Evolutionary conservation across 768 basidiomycete species (phyloP).

Genomic region (Mycena crocata): DNA sequence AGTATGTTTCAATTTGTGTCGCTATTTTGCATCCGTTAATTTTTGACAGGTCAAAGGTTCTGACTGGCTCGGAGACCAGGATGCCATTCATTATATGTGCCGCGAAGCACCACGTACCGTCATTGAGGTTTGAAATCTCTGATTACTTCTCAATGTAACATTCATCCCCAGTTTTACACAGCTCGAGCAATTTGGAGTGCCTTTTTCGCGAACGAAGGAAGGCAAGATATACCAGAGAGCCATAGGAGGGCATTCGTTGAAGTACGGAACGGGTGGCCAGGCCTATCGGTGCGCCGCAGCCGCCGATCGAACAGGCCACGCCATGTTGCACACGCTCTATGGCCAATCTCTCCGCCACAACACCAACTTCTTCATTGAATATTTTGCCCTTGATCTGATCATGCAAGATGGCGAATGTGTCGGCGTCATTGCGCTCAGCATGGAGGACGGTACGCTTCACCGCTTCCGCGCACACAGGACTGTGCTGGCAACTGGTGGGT

Average conservation of each 20-base stretch:
- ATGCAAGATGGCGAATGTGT: conserved; percentile 99
- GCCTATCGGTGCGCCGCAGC: conserved; percentile 99
- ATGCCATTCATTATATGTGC: conserved; percentile 99
- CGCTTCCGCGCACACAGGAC: conserved; percentile 99
- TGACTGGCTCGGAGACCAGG: conserved; percentile 99
- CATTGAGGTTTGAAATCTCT: conserved; percentile 74
- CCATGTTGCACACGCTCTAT: conserved; percentile 97
- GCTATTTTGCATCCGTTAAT: conserved; percentile 25
- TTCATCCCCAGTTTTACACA: conserved; percentile 47
- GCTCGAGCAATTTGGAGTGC: conserved; percentile 99
- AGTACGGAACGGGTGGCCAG: conserved; percentile 98
- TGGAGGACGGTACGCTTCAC: conserved; percentile 99
- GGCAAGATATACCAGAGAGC: conserved; percentile 99
- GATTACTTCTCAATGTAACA: not conserved
- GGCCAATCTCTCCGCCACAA: conserved; percentile 98
- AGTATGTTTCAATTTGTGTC: conserved; percentile 54
- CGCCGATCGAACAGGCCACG: conserved; percentile 98
- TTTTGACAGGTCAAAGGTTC: conserved; percentile 92
- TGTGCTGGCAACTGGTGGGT: conserved; percentile 97
- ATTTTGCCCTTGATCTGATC: conserved; percentile 98
- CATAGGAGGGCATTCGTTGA: conserved; percentile 96
- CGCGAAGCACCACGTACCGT: conserved; percentile 95
- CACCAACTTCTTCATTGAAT: conserved; percentile 99
- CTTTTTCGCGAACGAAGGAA: conserved; percentile 97
- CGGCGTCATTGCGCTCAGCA: conserved; percentile 98